These are phyloP conservation scores for Ensete ventricosum DNA, from an alignment of 176 grass and related monocot genomes.

Conservation along the genomic window DNA sequence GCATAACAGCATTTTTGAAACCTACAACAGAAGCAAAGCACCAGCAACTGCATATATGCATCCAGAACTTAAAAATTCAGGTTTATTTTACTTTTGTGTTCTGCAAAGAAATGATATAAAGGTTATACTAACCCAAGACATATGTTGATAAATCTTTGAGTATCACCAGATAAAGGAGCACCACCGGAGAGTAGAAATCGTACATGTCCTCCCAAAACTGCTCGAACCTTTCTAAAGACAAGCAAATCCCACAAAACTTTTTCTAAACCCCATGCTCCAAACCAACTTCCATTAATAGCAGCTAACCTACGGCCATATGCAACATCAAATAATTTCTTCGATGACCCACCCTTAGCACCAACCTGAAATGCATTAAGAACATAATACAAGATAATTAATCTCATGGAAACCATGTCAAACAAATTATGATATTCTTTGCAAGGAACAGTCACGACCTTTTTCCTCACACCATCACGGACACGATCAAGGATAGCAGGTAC, in stretches of 20 bases:
- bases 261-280: slow-evolving; percentile 58
- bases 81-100: neutral
- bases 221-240: slow-evolving; percentile 54
- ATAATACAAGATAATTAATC: neutral
- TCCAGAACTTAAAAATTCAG: neutral
- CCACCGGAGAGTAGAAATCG: slow-evolving; percentile 85
- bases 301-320: slow-evolving; percentile 56
- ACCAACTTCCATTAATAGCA: slow-evolving; percentile 60
- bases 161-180: slow-evolving; percentile 63
- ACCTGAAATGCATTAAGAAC: slow-evolving; percentile 35
- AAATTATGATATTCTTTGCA: neutral
- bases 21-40: neutral
- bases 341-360: slow-evolving; percentile 60
- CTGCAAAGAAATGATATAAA: neutral
- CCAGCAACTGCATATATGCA: neutral
- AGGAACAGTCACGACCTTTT: slow-evolving; percentile 40
- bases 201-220: slow-evolving; percentile 59
- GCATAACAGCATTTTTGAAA: neutral
- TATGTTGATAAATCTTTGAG: slow-evolving; percentile 88
- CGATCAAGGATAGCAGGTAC: slow-evolving; percentile 88
- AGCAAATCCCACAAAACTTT: slow-evolving; percentile 62
- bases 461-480: slow-evolving; percentile 71
- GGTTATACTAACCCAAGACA: slow-evolving; percentile 3
- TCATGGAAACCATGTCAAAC: neutral
- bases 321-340: slow-evolving; percentile 64